Evolutionary conservation across 2,329 filamentous ascomycete genomes (phyloP), one percentile per base, ranked within the genome.

Genomic region (Ophiobolus disseminans): DNA sequence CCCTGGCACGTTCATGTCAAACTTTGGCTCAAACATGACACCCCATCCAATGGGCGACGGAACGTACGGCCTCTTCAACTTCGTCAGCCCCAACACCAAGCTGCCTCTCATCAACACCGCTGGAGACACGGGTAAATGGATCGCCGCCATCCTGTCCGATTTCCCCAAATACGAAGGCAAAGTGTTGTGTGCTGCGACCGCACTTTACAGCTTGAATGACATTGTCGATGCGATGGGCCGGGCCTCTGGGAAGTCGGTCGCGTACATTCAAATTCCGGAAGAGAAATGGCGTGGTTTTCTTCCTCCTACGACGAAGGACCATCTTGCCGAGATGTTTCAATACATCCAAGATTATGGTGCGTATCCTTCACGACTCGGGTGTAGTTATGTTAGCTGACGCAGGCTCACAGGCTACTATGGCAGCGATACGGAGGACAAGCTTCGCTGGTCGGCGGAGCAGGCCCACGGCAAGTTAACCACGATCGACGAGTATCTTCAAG

Each of bases 51-150:
- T 59, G 5, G 57, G 65, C 1, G 73, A 69, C 60, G 60, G 63
- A 9, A 51, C 68, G 45, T 66, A 69, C 44, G 57, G 63, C n/a
- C 46, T 62, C 23, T 40, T 43, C 22, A 50, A 37, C 13, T 45
- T 45, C 48, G 36, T 43, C 43, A 42, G 39, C 34, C 25, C 45
- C 11, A 37, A 53, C 10, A 45, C 40, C 10, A 32, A 66, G 48
- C 54, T 78, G 9, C 78, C 77, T 0, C 53, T 78, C 22, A 63
- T 80, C 36, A 73, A 77, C 48, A 68, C 67, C n/a, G 62, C 60
- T 5, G 60, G 57, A 0, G 76, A 80, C 56, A 75, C 71, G 4
- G 78, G 78, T 25, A 74, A 74, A 44, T 76, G 25, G 40, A 53
- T 74, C 9, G 69, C 61, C 7, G 63, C 68, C 14, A 75, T 77